Evolutionary conservation across 345 rosid species (phyloP), one percentile per base, ranked within the genome.

Genomic region (Lumnitzera littorea): DNA sequence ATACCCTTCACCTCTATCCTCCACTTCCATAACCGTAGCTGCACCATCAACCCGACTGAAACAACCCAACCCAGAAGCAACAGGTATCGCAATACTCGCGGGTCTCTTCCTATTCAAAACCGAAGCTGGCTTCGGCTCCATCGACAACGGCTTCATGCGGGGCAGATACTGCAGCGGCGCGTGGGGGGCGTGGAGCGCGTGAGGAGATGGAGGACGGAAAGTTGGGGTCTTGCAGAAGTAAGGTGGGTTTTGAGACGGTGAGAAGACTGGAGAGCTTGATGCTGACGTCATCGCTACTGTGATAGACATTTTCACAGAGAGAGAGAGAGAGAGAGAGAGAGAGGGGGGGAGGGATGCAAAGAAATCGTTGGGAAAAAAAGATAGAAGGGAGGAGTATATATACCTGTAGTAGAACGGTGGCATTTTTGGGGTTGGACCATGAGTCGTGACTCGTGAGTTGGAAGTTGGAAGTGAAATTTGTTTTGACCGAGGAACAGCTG

Each of bases 31-130:
- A 20, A 62, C 24, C 17, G 61, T 58, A 48, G 50, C 56, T 48
- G 46, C 58, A 25, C 64, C 31, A 29, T 54, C 29, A 29, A 51
- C 57, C 53, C 47, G 41, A 12, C 74, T 72, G 15, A 25, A 27
- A 17, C 53, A 55, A 2, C 46, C 55, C 20, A 25, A 17, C 43
- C 29, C n/a, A 16, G 24, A 60, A 25, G 24, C 24, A 24, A 66
- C 23, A 13, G 82, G 80, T 15, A 81, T 71, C 27, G 29, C 62
- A 27, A 78, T 66, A 60, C 65, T 66, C 23, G 74, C 71, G 41
- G 82, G 85, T 62, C 85, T 65, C 64, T 75, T 81, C 75, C 76
- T 73, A 59, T 68, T 69, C 72, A 75, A 54, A 24, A 20, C 48
- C 24, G 70, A 53, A 48, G 56, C 50, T 3, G 61, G 50, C 12